Conservation (phyloP, 2,329 filamentous ascomycete genomes). For the Phialocephala sp. region DNA sequence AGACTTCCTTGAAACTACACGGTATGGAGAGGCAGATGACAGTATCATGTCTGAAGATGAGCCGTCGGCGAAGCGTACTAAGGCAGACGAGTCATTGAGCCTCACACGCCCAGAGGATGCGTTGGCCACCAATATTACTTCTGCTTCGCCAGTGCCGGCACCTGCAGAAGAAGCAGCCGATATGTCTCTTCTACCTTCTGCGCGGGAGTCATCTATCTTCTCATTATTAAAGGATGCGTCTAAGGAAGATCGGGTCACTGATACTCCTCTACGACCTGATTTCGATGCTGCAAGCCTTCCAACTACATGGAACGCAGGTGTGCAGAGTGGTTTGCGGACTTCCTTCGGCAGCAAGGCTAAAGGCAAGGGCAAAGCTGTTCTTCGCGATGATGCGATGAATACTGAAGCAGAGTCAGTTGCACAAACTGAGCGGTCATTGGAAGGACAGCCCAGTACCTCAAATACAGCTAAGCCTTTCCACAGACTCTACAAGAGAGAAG, state of each 20-base stretch:
- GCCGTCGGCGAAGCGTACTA: constrained; percentile 28
- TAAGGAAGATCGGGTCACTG: background rate
- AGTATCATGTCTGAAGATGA: constrained; percentile 27
- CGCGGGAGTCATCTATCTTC: background rate
- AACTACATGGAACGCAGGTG: constrained; percentile 49
- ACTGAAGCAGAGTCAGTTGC: too few species aligned
- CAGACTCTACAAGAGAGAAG: background rate
- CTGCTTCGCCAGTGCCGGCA: background rate
- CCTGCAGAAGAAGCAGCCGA: constrained; percentile 4
- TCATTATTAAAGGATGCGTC: background rate
- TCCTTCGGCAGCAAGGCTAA: constrained; percentile 42
- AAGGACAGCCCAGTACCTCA: background rate
- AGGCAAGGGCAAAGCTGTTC: background rate
- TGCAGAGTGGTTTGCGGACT: constrained; percentile 49
- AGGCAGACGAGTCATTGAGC: constrained; percentile 7
- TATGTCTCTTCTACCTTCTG: constrained; percentile 7
- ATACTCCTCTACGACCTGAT: background rate
- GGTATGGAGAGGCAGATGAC: constrained; percentile 23
- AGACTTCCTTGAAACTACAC: constrained; percentile 21
- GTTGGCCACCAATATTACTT: constrained; percentile 9
- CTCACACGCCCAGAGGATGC: constrained; percentile 10
- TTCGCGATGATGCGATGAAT: background rate
- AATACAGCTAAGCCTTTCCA: background rate
- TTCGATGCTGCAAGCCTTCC: background rate
- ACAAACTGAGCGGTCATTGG: too few species aligned